These are phyloP conservation scores for Zalaria sp. DNA, from an alignment of 2,329 filamentous ascomycete genomes.

Conservation along the genomic window DNA sequence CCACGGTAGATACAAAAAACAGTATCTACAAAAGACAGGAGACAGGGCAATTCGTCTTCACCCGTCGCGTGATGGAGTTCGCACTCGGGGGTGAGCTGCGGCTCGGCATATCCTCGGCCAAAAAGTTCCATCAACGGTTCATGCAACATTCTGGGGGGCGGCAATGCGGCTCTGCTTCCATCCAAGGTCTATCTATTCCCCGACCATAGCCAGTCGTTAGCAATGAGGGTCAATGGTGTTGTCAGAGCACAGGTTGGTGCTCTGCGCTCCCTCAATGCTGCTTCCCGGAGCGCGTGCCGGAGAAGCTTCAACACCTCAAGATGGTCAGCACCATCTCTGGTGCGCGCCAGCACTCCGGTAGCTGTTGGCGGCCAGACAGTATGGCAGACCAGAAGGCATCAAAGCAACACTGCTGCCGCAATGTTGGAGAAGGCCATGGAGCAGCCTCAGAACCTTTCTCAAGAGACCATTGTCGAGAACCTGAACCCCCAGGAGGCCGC, in stretches of 20 bases:
- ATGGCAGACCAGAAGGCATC: constrained; percentile 3
- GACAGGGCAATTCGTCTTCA: too few relatives aligned
- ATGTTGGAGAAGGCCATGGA: constrained; percentile 41
- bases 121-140: too few relatives aligned
- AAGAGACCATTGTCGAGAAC: constrained; percentile 60
- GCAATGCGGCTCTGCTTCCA: too few relatives aligned
- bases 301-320: constrained; percentile 3
- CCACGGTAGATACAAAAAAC: too few relatives aligned
- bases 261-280: constrained; percentile 8
- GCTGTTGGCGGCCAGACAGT: background rate
- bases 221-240: constrained; percentile 8
- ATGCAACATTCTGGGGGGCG: too few relatives aligned
- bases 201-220: background rate
- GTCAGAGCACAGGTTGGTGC: constrained; percentile 7
- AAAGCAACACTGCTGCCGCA: constrained; percentile 13
- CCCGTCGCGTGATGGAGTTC: too few relatives aligned
- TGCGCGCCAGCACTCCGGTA: constrained; percentile 1
- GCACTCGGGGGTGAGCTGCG: too few relatives aligned
- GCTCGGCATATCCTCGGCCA: too few relatives aligned
- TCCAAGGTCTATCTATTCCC: too few relatives aligned
- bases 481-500: constrained; percentile 66
- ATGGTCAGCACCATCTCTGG: constrained; percentile 6
- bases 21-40: too few relatives aligned
- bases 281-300: constrained; percentile 3
- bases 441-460: constrained; percentile 42